Evolutionary conservation across 2,329 filamentous ascomycete genomes (phyloP), one percentile per base, ranked within the genome.

Genomic region (Leptographium radiaticola): DNA sequence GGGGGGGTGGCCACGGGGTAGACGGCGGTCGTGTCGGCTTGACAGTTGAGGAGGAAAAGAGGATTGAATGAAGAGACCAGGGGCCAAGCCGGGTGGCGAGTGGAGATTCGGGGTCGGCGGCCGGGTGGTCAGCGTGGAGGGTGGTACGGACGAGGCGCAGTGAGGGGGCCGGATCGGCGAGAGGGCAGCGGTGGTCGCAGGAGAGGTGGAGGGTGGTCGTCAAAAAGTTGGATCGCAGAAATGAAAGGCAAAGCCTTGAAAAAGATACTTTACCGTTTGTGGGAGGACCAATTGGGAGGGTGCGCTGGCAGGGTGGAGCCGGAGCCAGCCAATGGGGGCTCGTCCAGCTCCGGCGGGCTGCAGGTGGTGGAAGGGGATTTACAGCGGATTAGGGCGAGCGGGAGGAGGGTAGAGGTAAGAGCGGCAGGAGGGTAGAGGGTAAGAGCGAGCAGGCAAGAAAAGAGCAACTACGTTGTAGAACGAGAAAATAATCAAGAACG

Each of bases 151-250:
- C 31, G 20, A 18, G 11, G 47, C 12, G n/a, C n/a, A 25, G 8
- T n/a, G 11, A 18, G 40, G 18, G 4, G 33, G n/a, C n/a, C 33
- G 33, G 47, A n/a, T n/a, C 33, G 47, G 47, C 3, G 15, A 18
- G 33, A 38, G 33, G 47, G 4, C 4, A 20, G 20, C 16, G n/a
- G 39, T 13, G 39, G n/a, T 43, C n/a, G n/a, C n/a, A n/a, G n/a
- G n/a, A n/a, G 49, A 51, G 49, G 18, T 30, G 31, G 15, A 18
- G 34, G 30, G 11, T n/a, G 20, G 39, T 51, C 38, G 49, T n/a
- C 49, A 44, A 51, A 51, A 51, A 51, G 39, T 40, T 44, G 20
- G 31, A 51, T 51, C 49, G 49, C 40, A 51, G 49, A 44, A 44
- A 44, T 51, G 49, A 12, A 33, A 34, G 39, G n/a, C 31, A 38